Conservation (phyloP, 2,329 filamentous ascomycete species). For the Colletotrichum sansevieriae region DNA sequence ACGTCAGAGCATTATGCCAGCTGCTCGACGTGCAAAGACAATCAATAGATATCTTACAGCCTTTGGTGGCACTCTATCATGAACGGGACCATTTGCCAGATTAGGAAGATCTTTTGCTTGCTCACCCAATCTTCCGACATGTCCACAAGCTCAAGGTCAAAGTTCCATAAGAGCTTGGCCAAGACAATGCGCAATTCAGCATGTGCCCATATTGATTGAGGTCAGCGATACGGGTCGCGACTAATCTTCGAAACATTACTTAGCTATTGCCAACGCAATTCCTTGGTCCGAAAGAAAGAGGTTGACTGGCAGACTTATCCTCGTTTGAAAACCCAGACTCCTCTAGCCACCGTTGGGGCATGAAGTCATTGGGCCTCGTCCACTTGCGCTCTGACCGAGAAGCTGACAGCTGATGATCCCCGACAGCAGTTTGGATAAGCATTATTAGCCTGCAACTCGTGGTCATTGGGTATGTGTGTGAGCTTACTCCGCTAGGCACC, state of each 20-base stretch:
- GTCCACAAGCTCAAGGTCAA: conserved; percentile 56
- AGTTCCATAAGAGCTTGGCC: conserved; percentile 58
- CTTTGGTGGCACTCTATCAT: not conserved
- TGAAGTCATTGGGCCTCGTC: conserved; percentile 52
- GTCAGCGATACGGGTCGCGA: not conserved
- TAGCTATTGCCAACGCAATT: conserved; percentile 65
- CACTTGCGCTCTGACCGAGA: conserved; percentile 43
- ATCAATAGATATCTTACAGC: not conserved
- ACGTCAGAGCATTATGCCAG: too few relatives aligned
- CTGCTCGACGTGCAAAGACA: too few relatives aligned
- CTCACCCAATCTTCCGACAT: conserved; percentile 52
- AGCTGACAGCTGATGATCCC: conserved; percentile 31
- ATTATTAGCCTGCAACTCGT: not conserved
- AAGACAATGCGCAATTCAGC: conserved; percentile 63
- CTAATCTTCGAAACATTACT: not conserved
- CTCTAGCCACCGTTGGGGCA: conserved; percentile 56
- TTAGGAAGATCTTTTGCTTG: conserved; percentile 52
- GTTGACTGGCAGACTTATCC: conserved; percentile 55
- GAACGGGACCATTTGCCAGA: conserved; percentile 52
- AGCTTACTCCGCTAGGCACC: conserved; percentile 50
- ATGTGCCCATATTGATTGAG: conserved; percentile 55
- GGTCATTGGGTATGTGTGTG: not conserved
- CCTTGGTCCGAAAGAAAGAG: conserved; percentile 62
- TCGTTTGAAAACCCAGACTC: not conserved
- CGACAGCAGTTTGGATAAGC: conserved; percentile 16